Base-by-base conservation (phyloP, 2,329 filamentous ascomycete genomes). In the Talaromyces sp. region DNA sequence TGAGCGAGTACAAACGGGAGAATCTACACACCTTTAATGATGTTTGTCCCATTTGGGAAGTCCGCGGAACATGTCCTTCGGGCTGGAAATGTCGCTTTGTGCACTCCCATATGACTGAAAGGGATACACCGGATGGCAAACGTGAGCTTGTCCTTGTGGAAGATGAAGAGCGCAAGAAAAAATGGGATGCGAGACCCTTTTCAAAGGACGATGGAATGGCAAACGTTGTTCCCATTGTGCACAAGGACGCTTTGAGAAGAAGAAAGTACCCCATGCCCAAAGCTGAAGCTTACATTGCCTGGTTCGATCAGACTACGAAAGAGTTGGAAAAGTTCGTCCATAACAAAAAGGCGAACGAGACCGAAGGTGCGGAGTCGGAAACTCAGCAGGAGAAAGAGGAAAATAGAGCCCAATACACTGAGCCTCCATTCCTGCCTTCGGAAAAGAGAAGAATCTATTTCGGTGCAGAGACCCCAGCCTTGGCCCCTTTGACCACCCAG, bases 1-100 rank as follows among this genome's bases (percentile, higher is more conserved):
- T 99, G 58, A 86, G 85, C 37, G 87, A 95, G 64, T 90, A 93
- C 67, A 93, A 94, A 69, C 87, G 92, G 52, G 87, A 87, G 66
- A 92, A 98, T 73, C 83, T 97, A 45, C 84, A 85, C 5, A 92
- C 90, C 0, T 90, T 96, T 72, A 84, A 83, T 49, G 90, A 91
- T 7, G 83, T 89, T 67, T 99, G 95, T 73, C 94, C 93, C 0
- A 85, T 96, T 9, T 97, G 88, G 76, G 89, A 91, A 69, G 82
- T 83, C 16, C 86, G 89, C 68, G 93, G 93, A 13, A 87, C 84
- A 67, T 99, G 95, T 72, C 85, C 86, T 58, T 87, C 90, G 14
- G 95, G 95, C 6, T 99, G 94, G 93, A 96, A 94, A 76, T 99
- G 95, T 76, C 90, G 94, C 24, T 96, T 97, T 73, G 90, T 92